Conservation (phyloP, 2,329 filamentous ascomycete genomes). For the Cladosporium halotolerans region DNA sequence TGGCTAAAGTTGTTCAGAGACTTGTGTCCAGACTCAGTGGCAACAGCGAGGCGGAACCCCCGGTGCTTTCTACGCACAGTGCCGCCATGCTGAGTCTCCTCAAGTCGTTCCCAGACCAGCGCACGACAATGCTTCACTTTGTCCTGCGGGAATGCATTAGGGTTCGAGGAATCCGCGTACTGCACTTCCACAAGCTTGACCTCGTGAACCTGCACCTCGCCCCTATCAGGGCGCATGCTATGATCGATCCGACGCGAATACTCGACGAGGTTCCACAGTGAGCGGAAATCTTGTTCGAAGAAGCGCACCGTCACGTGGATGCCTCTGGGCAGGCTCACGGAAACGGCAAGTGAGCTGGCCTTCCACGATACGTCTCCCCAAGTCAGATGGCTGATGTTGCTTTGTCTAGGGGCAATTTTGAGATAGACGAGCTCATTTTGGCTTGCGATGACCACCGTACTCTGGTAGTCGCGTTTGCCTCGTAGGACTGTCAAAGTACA, state of each 20-base stretch:
- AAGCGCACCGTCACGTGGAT: constrained; percentile 68
- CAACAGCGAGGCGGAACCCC: constrained; percentile 70
- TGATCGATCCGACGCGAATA: constrained; percentile 72
- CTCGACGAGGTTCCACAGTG: constrained; percentile 76
- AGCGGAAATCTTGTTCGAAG: constrained; percentile 69
- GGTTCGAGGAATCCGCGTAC: constrained; percentile 69
- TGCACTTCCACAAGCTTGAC: constrained; percentile 67
- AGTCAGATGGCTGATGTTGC: constrained; percentile 50
- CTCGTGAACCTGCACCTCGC: constrained; percentile 66
- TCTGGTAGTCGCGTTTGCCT: constrained; percentile 59
- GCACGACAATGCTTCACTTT: constrained; percentile 65
- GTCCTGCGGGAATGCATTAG: constrained; percentile 69
- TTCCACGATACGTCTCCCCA: constrained; percentile 84
- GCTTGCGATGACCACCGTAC: constrained; percentile 69
- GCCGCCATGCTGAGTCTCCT: constrained; percentile 63
- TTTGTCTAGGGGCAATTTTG: constrained; percentile 54
- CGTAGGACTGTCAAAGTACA: constrained; percentile 72
- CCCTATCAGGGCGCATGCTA: constrained; percentile 60
- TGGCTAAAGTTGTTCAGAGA: constrained; percentile 72
- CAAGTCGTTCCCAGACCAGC: constrained; percentile 58
- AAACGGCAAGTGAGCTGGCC: constrained; percentile 58
- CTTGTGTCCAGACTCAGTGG: constrained; percentile 71
- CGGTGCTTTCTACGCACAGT: constrained; percentile 68
- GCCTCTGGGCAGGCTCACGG: constrained; percentile 66
- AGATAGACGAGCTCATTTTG: constrained; percentile 74